These are phyloP conservation scores for Cadophora luteo-olivacea DNA, from an alignment of 2,329 filamentous ascomycete genomes.

Conservation along the genomic window DNA sequence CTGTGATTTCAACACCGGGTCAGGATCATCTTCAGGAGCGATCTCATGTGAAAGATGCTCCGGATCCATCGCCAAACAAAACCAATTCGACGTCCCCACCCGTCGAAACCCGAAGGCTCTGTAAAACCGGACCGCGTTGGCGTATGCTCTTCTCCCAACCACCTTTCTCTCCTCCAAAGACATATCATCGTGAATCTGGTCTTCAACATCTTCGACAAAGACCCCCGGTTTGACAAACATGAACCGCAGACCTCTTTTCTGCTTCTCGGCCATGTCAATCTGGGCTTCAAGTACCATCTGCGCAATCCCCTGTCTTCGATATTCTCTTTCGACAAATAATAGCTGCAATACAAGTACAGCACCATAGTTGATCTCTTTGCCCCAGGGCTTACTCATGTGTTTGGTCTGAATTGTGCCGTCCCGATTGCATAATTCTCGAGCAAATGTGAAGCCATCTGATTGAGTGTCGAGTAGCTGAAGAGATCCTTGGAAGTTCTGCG, in stretches of 20 bases:
- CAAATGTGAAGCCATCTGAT: slow-evolving; percentile 14
- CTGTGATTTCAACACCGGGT: neutral
- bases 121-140: slow-evolving; percentile 18
- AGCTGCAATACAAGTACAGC: slow-evolving; percentile 6
- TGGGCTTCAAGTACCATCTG: neutral
- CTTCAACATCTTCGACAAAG: neutral
- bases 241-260: slow-evolving; percentile 6
- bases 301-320: slow-evolving; percentile 8
- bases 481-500: neutral
- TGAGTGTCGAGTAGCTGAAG: neutral
- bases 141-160: slow-evolving; percentile 3
- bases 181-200: neutral
- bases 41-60: slow-evolving; percentile 1
- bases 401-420: slow-evolving; percentile 1
- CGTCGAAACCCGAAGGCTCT: slow-evolving; percentile 17
- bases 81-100: slow-evolving; percentile 15
- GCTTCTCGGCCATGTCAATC: slow-evolving; percentile 10
- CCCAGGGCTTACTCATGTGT: neutral
- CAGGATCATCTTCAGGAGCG: neutral
- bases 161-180: neutral
- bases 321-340: slow-evolving; percentile 12
- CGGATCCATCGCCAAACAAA: slow-evolving; percentile 20
- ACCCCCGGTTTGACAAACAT: slow-evolving; percentile 21
- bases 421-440: slow-evolving; percentile 2
- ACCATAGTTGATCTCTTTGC: slow-evolving; percentile 12